Percentiles rank a stretch among this genome's conserved stretches.
Conservation (phyloP, 495 filamentous ascomycete genomes). For the Penicillium lividum region DNA sequence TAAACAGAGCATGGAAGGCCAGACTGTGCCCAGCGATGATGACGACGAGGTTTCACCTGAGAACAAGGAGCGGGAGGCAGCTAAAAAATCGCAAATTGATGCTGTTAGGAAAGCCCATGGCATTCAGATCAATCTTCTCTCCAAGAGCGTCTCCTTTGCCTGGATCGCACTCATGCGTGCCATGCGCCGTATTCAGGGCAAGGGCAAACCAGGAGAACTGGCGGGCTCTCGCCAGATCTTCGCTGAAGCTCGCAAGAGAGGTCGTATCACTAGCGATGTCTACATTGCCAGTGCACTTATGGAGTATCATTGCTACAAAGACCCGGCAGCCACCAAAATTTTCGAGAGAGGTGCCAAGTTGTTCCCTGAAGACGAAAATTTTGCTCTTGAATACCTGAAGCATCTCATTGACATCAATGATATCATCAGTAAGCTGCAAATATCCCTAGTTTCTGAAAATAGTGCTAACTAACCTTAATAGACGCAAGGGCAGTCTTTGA, state of each 20-base stretch:
- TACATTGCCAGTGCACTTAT: slow-evolving; percentile 90
- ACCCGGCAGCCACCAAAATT: slow-evolving; percentile 85
- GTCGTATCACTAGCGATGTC: slow-evolving; percentile 86
- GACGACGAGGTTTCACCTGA: slow-evolving; percentile 62
- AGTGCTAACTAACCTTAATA: slow-evolving; percentile 39
- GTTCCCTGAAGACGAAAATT: slow-evolving; percentile 88
- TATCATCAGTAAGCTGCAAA: slow-evolving; percentile 73
- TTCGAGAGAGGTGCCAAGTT: slow-evolving; percentile 91
- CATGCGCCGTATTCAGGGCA: slow-evolving; percentile 92
- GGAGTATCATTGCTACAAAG: slow-evolving; percentile 94
- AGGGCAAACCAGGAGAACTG: slow-evolving; percentile 69
- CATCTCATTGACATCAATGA: slow-evolving; percentile 89
- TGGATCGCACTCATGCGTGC: slow-evolving; percentile 95
- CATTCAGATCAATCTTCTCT: slow-evolving; percentile 70
- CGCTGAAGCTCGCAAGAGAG: slow-evolving; percentile 78
- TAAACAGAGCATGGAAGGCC: slow-evolving; percentile 41
- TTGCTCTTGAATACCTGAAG: slow-evolving; percentile 92
- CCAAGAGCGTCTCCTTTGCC: slow-evolving; percentile 77
- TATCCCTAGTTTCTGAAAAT: not conserved
- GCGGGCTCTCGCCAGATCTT: slow-evolving; percentile 85
- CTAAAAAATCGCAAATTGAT: slow-evolving; percentile 65
- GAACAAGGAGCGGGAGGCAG: slow-evolving; percentile 51
- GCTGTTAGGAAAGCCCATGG: slow-evolving; percentile 69
- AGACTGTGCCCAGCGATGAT: slow-evolving; percentile 53
- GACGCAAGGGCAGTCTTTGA: slow-evolving; percentile 95